Evolutionary conservation across 2,329 filamentous ascomycete species (phyloP).

Genomic region (Diaporthe capsici): DNA sequence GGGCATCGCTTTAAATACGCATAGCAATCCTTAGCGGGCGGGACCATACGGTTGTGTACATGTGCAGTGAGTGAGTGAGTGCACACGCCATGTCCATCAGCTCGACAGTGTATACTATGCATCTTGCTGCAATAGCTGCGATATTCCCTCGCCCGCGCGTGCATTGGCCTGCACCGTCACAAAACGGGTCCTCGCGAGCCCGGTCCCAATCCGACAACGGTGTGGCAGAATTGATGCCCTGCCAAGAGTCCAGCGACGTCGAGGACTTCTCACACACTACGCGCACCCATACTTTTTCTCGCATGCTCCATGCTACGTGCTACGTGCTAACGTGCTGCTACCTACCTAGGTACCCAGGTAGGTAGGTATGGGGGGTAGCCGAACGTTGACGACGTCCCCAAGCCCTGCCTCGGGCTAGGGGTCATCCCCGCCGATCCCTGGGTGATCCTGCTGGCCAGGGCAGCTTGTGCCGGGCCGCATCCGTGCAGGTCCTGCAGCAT

Average conservation of each 20-base stretch:
- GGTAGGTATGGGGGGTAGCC: not conserved
- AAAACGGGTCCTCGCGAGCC: not conserved
- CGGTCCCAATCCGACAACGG: slow-evolving; percentile 13
- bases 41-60: not conserved
- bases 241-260: slow-evolving; percentile 28
- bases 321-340: slow-evolving; percentile 7
- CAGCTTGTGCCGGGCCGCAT: slow-evolving; percentile 28
- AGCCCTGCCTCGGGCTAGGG: slow-evolving; percentile 16
- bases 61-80: not conserved
- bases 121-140: not conserved
- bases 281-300: slow-evolving; percentile 1
- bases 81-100: not conserved
- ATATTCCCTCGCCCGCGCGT: not conserved
- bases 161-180: slow-evolving; percentile 20
- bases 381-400: slow-evolving; percentile 5
- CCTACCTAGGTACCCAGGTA: no score
- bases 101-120: not conserved
- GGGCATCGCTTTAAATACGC: slow-evolving; percentile 19
- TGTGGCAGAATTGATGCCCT: slow-evolving; percentile 18
- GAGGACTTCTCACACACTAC: not conserved
- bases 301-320: not conserved
- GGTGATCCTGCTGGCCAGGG: slow-evolving; percentile 26
- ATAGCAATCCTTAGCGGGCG: not conserved
- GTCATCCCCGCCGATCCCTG: slow-evolving; percentile 21
- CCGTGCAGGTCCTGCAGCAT: not conserved